Evolutionary conservation across 495 filamentous ascomycete species (phyloP).

Genomic region (Daldinia concentrica): DNA sequence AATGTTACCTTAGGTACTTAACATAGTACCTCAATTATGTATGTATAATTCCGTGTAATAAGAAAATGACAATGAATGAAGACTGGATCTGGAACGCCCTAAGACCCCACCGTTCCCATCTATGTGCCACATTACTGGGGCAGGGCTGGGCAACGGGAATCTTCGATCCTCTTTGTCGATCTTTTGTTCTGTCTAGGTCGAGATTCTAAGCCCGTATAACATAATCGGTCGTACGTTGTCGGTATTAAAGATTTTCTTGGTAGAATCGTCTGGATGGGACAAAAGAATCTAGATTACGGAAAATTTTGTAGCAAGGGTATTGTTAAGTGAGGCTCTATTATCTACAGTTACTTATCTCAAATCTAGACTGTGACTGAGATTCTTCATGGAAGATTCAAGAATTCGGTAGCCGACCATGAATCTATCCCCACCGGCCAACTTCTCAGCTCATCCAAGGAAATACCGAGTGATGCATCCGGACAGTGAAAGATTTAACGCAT

Average conservation of each 20-base stretch:
- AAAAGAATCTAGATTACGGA: constrained; percentile 5
- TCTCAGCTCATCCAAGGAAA: not conserved
- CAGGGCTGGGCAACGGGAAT: constrained; percentile 29
- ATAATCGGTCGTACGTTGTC: constrained; percentile 7
- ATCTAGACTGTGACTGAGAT: not conserved
- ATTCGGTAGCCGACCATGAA: not conserved
- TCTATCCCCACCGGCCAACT: constrained; percentile 2
- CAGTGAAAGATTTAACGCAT: constrained; percentile 5
- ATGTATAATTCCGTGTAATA: not conserved
- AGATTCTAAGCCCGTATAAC: constrained; percentile 26
- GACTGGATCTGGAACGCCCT: constrained; percentile 32
- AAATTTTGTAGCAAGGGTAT: constrained; percentile 8
- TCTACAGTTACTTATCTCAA: not conserved
- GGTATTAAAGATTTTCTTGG: not conserved
- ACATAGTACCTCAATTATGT: no score
- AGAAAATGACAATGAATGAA: constrained; percentile 1
- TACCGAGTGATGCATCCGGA: constrained; percentile 16
- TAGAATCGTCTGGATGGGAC: constrained; percentile 28
- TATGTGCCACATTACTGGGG: constrained; percentile 34
- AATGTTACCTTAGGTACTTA: no score
- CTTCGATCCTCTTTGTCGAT: constrained; percentile 43
- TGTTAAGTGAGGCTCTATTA: constrained; percentile 27
- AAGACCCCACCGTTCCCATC: constrained; percentile 29
- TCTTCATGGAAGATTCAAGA: constrained; percentile 31
- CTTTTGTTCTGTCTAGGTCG: constrained; percentile 37